These are phyloP conservation scores for Silene conica DNA, from an alignment of 148 eudicot species.

Conservation along the genomic window DNA sequence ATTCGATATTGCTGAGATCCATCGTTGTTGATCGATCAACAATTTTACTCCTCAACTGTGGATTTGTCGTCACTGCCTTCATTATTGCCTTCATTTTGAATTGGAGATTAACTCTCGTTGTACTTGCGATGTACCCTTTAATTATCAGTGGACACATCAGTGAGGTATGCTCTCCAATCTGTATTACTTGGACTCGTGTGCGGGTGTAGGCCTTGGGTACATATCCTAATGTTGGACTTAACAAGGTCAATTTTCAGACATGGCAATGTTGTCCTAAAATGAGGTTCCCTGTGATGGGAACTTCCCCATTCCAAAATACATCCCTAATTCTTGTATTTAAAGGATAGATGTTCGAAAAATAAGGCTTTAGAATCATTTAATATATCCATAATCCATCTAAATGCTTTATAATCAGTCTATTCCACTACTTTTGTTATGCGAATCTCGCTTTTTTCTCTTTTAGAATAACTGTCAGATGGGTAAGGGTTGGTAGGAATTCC, in stretches of 20 bases:
- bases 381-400: no score
- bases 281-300: not conserved
- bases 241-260: not conserved
- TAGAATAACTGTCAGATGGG: not conserved
- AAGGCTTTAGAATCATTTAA: not conserved
- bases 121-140: constrained; percentile 79
- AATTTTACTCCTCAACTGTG: constrained; percentile 72
- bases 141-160: constrained; percentile 92
- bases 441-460: not conserved
- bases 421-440: not conserved
- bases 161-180: constrained; percentile 49
- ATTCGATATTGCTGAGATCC: constrained; percentile 68
- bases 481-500: not conserved
- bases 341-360: no score
- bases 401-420: no score
- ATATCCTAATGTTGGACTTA: not conserved
- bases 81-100: constrained; percentile 75
- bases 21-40: constrained; percentile 79
- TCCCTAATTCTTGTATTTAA: no score
- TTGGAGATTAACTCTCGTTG: constrained; percentile 88
- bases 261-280: not conserved
- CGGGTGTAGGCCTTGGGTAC: not conserved
- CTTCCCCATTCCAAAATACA: no score
- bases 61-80: constrained; percentile 74
- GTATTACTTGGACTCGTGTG: not conserved